Evolutionary conservation across 352 stramenopile genomes (phyloP), one percentile per base, ranked within the genome.

Genomic region (Phytophthora syringae): DNA sequence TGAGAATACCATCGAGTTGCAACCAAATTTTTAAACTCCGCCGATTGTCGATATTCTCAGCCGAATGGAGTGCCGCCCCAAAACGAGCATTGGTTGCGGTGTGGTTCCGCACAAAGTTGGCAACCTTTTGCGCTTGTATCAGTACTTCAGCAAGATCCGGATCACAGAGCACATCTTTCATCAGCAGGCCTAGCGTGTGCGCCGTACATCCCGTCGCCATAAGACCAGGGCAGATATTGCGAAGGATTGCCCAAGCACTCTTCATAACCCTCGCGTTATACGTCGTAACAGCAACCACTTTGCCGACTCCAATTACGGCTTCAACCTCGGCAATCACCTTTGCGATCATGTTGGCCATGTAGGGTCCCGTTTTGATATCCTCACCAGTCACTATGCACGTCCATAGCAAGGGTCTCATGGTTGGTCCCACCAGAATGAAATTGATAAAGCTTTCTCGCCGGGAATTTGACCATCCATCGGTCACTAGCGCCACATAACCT

Each of bases 271-370:
- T 51, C 18, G 52, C 39, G 18, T 60, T 60, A 15, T 60, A 25
- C 1, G 52, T 51, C 7, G 52, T 60, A 15, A 60, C 52, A 22
- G 52, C 37, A 28, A 49, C 37, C 13, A 60, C 39, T 21, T 60
- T 60, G 16, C 27, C 40, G 27, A 25, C 25, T 34, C 25, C 37
- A 34, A 60, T 39, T 12, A 40, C 22, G 28, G 12, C 25, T 51
- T 60, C 53, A 12, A 60, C 32, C 39, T 60, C 53, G n/a, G n/a
- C 15, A 25, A 60, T 37, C 32, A 60, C 53, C n/a, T 52, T 40
- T 13, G 13, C 27, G 9, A 60, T 60, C 18, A 60, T 52, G 18
- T 45, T 44, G 1, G 30, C n/a, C 27, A 60, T 45, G 28, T 47
- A 52, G 9, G 28, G 20, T 24, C 53, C 43, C 13, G 5, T 60